Evolutionary conservation across 768 basidiomycete species (phyloP).

Genomic region (Naganishia friedmannii): DNA sequence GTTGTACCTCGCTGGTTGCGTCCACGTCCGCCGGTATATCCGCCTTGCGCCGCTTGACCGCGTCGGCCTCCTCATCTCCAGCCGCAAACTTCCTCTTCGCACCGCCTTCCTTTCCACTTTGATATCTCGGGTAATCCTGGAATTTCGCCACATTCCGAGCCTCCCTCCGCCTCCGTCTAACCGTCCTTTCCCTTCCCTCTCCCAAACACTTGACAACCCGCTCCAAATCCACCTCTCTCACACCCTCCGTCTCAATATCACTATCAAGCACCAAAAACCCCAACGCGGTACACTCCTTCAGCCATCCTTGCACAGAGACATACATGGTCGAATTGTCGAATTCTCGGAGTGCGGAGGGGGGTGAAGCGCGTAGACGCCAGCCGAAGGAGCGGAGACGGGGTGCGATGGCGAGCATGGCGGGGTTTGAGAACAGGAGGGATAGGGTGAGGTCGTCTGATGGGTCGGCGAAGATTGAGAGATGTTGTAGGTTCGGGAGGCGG

Average conservation of each 20-base stretch:
- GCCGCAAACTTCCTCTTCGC: neutral
- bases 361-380: conserved; percentile 46
- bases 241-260: conserved; percentile 42
- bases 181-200: neutral
- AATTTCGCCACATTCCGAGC: neutral
- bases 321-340: conserved; percentile 45
- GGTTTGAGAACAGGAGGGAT: conserved; percentile 37
- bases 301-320: conserved; percentile 43
- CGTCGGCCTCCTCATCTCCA: neutral
- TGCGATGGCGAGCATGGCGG: conserved; percentile 30
- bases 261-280: conserved; percentile 47
- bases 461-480: conserved; percentile 50
- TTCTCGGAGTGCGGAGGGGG: conserved; percentile 38
- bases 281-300: conserved; percentile 42
- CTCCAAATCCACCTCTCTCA: conserved; percentile 38
- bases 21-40: neutral
- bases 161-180: neutral
- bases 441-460: conserved; percentile 48
- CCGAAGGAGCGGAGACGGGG: conserved; percentile 44
- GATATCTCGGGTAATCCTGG: neutral
- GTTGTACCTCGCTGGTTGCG: too few relatives aligned
- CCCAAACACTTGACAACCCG: conserved; percentile 36
- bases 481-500: conserved; percentile 42
- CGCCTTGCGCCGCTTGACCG: neutral
- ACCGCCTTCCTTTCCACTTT: neutral